phyloP scores from a whole-genome alignment of 148 eudicot genomes.

The Cornus kousa region DNA sequence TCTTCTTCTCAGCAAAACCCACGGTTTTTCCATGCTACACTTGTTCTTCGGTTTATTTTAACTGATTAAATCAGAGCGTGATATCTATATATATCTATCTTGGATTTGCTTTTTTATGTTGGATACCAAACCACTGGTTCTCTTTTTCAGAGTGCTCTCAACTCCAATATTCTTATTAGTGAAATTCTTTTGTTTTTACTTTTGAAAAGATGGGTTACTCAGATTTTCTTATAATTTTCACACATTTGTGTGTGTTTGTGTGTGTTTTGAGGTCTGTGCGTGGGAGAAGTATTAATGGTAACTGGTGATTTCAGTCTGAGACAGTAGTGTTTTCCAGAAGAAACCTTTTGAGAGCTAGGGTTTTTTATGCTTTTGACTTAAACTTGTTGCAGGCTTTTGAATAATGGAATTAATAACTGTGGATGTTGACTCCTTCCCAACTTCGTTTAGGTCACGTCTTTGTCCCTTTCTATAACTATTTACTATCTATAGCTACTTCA shows the following conservation, averaged over 20 bases:
- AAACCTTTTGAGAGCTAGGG: background rate
- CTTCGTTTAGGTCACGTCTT: constrained; percentile 20
- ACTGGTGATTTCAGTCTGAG: background rate
- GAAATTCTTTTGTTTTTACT: background rate
- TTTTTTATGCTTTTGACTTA: constrained; percentile 16
- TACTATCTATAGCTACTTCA: background rate
- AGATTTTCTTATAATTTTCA: background rate
- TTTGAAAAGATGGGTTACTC: background rate
- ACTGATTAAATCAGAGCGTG: background rate
- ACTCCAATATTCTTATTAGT: background rate
- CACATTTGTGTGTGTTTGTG: background rate
- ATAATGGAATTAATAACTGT: constrained; percentile 12
- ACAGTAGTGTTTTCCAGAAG: background rate
- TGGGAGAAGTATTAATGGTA: background rate
- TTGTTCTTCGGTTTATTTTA: background rate
- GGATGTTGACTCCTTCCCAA: constrained; percentile 27
- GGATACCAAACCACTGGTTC: background rate
- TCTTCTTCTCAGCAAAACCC: background rate
- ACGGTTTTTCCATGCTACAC: background rate
- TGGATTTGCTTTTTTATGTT: background rate
- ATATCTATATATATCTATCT: background rate
- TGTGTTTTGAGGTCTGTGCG: background rate
- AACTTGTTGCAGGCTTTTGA: constrained; percentile 31
- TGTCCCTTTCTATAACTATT: constrained; percentile 4
- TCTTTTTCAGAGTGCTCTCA: background rate